These are phyloP conservation scores for Parasarocladium wereldwijsianum DNA, from an alignment of 2,329 filamentous ascomycete species.

Conservation along the genomic window DNA sequence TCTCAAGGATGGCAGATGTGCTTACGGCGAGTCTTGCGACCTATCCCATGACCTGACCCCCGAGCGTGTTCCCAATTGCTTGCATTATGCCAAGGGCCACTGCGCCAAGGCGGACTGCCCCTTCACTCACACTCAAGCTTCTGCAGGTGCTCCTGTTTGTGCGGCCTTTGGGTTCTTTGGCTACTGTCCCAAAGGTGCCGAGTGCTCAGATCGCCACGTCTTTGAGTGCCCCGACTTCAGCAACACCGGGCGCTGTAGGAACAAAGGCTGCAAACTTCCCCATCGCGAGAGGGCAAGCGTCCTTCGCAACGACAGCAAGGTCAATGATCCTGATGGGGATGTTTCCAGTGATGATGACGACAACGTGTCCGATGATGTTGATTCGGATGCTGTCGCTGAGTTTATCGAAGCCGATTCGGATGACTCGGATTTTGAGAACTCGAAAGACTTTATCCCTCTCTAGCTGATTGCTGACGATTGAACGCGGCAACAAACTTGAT, in stretches of 20 bases:
- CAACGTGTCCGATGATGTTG: conserved; percentile 62
- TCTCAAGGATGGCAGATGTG: conserved; percentile 65
- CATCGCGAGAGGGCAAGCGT: conserved; percentile 80
- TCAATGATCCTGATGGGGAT: conserved; percentile 43
- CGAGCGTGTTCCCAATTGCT: conserved; percentile 73
- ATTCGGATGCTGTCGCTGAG: conserved; percentile 61
- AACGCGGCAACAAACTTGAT: too few relatives aligned
- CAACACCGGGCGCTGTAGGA: conserved; percentile 74
- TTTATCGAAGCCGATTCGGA: conserved; percentile 42
- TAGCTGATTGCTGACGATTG: too few relatives aligned
- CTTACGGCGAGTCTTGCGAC: conserved; percentile 67
- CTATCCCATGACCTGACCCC: conserved; percentile 76
- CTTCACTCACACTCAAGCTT: conserved; percentile 73
- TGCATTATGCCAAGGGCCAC: conserved; percentile 80
- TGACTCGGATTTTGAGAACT: conserved; percentile 39
- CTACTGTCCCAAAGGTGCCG: conserved; percentile 71
- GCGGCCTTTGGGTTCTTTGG: conserved; percentile 71
- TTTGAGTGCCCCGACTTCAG: conserved; percentile 92
- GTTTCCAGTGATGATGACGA: conserved; percentile 64
- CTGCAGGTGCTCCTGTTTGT: conserved; percentile 67
- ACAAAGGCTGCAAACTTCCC: conserved; percentile 66
- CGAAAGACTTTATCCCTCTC: conserved; percentile 43
- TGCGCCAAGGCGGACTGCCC: conserved; percentile 78
- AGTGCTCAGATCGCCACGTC: conserved; percentile 71
- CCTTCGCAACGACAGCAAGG: conserved; percentile 51